Base-by-base conservation (phyloP, 2,329 filamentous ascomycete species). In the Aspergillus texensis region DNA sequence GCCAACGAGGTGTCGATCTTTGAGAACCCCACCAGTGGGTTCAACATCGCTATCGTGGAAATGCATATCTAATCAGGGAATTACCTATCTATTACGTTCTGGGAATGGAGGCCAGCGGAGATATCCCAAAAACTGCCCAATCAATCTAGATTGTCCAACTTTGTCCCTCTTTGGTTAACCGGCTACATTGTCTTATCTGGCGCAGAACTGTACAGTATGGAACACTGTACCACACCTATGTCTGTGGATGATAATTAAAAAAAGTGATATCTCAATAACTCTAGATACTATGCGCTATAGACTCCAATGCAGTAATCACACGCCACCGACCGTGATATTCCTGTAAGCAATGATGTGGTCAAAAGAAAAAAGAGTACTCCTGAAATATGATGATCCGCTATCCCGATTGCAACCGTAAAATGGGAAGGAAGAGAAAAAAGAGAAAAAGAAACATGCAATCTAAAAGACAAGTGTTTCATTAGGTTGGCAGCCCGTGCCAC, bases 401-500 rank as follows among this genome's bases (percentile, higher is more conserved):
- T 30, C 32, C 48, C 28, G 10, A 21, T 12, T 12, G 48, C 28
- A n/a, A 32, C 48, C 28, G 14, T n/a, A 19, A n/a, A 4, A 50
- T 19, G 6, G 28, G 16, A 11, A 28, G n/a, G 6, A 8, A 28
- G 1, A 6, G 11, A 26, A 39, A 56, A 16, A 48, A n/a, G 24
- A 4, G 28, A 30, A 28, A 26, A 24, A 24, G 4, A 24, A 24
- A 36, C 32, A 53, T 53, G 10, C 21, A 30, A 52, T 32, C n/a
- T 41, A 62, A 45, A 36, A 62, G 10, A 57, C 61, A 26, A 62
- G 48, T 1, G 61, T 39, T n/a, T 54, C 61, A 16, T 55, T 55
- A 9, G 34, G n/a, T 26, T 54, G 46, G 30, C 69, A 70, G 9
- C 62, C 65, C 32, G 60, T 60, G 24, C 71, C 70, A 28, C 69